A percentile compares a stretch with the other conserved stretches of the same genome.
Evolutionary conservation across 2,329 filamentous ascomycete species (phyloP).

Genomic region (Calonectria hawksworthii): DNA sequence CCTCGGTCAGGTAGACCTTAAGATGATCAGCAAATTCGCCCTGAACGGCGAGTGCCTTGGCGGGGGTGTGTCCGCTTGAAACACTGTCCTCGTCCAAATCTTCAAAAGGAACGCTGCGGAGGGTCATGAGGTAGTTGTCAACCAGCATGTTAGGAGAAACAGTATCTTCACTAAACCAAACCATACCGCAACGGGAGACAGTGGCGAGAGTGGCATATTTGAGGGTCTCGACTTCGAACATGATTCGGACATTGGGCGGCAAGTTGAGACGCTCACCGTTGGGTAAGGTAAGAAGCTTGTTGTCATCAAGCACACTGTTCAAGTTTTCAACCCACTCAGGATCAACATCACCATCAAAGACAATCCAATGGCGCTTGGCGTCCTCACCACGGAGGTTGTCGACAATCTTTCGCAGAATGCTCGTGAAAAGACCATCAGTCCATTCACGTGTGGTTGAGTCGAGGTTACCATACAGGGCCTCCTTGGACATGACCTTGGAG

Average conservation of each 20-base stretch:
- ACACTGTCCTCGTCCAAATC: conserved; percentile 95
- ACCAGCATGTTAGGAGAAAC: conserved; percentile 95
- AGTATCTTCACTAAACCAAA: conserved; percentile 99
- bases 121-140: conserved; percentile 86
- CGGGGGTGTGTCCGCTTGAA: conserved; percentile 79
- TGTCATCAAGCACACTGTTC: conserved; percentile 99
- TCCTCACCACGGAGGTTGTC: conserved; percentile 99
- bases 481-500: conserved; percentile 99
- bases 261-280: conserved; percentile 98
- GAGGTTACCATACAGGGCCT: conserved; percentile 94
- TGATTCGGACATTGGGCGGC: conserved; percentile 95
- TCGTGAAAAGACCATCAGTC: conserved; percentile 98
- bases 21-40: conserved; percentile 84
- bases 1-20: conserved; percentile 79
- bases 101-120: conserved; percentile 89
- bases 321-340: conserved; percentile 99
- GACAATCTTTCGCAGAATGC: conserved; percentile 97
- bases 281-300: conserved; percentile 95
- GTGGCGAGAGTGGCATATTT: conserved; percentile 98
- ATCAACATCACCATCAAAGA: conserved; percentile 99
- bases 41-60: conserved; percentile 85
- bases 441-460: conserved; percentile 98
- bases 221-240: conserved; percentile 99
- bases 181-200: conserved; percentile 99
- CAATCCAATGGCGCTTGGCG: conserved; percentile 97